Base-by-base conservation (phyloP, 768 basidiomycete species). In the Tricholoma furcatifolium region DNA sequence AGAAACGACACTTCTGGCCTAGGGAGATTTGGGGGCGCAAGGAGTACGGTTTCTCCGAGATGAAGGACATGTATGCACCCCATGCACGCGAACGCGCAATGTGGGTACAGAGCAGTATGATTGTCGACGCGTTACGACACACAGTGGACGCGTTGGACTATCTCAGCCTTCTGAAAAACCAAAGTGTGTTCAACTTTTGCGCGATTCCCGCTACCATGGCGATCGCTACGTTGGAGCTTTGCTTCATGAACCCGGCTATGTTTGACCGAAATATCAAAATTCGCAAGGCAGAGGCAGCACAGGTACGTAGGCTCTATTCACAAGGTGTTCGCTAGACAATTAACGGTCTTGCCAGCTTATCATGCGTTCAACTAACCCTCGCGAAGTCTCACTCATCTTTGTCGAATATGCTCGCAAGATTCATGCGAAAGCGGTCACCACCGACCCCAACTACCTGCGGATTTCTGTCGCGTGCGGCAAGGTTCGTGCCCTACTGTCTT, bases 151-250 rank as follows among this genome's bases (percentile, higher is more conserved):
- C 90, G 15, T 73, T 99, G 64, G 96, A 98, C 67, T 98, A 98
- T 68, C 79, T 98, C 58, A 76, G 81, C 36, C 69, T 97, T 41
- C 74, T 98, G 63, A 87, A 82, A 68, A 95, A 91, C 71, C 95
- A 98, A 72, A 88, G 80, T 51, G 85, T 97, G 17, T 98, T 98
- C 79, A 91, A 91, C 65, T 98, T 98, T 70, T 93, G 91, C 60
- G 93, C 96, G 0, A 90, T 98, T 53, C 96, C 96, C 6, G 90
- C 87, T 15, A 81, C 87, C 11, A 98, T 98, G 95, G 94, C 96
- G 0, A 87, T 99, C 58, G 95, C 96, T 9, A 98, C 96, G 7
- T 78, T 99, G 18, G 82, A 87, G 45, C 69, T 91, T 42, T 96
- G 93, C 68, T 98, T 94, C 74, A 94, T 92, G 91, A 98, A 98